Evolutionary conservation across 2,329 filamentous ascomycete species (phyloP).

Genomic region (Trichoderma koningiopsis): DNA sequence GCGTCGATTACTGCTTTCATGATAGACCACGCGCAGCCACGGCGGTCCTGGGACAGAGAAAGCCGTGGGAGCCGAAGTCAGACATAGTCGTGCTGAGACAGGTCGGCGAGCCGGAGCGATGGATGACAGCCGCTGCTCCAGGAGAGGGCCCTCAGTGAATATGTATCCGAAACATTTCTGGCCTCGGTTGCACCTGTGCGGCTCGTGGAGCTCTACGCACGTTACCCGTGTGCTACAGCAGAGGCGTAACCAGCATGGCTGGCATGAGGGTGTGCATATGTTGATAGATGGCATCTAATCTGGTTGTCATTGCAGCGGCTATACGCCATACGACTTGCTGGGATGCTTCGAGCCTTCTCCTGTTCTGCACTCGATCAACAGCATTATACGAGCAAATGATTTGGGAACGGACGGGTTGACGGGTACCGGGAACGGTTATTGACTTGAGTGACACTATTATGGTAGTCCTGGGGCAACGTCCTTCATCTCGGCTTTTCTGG

Average conservation of each 20-base stretch:
- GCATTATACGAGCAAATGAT: not conserved
- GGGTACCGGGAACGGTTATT: slow-evolving; percentile 3
- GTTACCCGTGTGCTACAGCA: slow-evolving; percentile 28
- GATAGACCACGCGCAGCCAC: not conserved
- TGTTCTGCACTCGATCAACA: not conserved
- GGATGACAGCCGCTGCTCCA: slow-evolving; percentile 28
- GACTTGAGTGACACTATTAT: not conserved
- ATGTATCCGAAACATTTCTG: slow-evolving; percentile 39
- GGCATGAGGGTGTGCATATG: slow-evolving; percentile 31
- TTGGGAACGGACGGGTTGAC: not conserved
- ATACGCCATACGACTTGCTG: no score
- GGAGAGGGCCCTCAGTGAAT: slow-evolving; percentile 33
- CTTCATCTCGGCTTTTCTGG: slow-evolving; percentile 4
- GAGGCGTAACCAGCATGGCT: slow-evolving; percentile 16
- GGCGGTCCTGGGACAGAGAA: slow-evolving; percentile 12
- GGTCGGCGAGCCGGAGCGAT: slow-evolving; percentile 27
- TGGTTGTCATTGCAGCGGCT: not conserved
- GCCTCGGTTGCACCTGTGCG: slow-evolving; percentile 32
- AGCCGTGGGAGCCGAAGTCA: slow-evolving; percentile 17
- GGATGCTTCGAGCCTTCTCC: not conserved
- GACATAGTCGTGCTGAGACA: slow-evolving; percentile 36
- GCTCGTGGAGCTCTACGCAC: slow-evolving; percentile 31
- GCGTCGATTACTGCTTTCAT: not conserved
- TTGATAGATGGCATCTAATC: not conserved
- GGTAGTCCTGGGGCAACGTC: not conserved